A percentile compares a stretch with the other conserved stretches of the same genome.
phyloP scores from a whole-genome alignment of 768 basidiomycete species.

The Phlegmacium glaucopus region DNA sequence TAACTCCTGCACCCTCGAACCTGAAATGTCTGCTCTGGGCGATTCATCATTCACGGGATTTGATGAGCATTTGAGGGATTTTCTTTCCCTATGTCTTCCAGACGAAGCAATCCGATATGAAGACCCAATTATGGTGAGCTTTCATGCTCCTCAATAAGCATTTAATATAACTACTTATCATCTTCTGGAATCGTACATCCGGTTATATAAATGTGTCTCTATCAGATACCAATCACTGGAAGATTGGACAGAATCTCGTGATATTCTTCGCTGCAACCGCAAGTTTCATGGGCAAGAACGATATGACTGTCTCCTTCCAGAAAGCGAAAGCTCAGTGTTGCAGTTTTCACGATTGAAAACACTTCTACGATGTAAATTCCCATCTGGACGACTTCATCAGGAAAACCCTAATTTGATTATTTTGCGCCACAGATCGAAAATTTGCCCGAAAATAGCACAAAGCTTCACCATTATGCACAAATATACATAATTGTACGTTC shows the following conservation, averaged over 20 bases:
- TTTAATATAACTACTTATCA: not conserved
- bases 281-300: conserved; percentile 1
- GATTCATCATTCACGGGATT: not conserved
- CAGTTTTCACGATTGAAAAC: conserved; percentile 1
- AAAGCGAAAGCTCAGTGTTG: not conserved
- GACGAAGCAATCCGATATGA: conserved; percentile 3
- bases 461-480: too few relatives aligned
- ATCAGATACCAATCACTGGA: not conserved
- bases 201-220: not conserved
- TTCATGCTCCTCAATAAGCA: not conserved
- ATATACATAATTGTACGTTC: too few relatives aligned
- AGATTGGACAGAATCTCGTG: not conserved
- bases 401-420: too few relatives aligned
- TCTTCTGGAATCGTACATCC: not conserved
- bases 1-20: not conserved
- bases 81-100: conserved; percentile 1
- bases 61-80: conserved; percentile 3
- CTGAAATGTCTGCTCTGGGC: not conserved
- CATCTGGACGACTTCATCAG: too few relatives aligned
- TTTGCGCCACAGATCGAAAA: too few relatives aligned
- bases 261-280: conserved; percentile 2
- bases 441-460: too few relatives aligned
- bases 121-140: conserved; percentile 2
- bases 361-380: not conserved
- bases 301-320: conserved; percentile 2